These are phyloP conservation scores for Podospora pseudopauciseta DNA, from an alignment of 495 filamentous ascomycete genomes.

Conservation along the genomic window DNA sequence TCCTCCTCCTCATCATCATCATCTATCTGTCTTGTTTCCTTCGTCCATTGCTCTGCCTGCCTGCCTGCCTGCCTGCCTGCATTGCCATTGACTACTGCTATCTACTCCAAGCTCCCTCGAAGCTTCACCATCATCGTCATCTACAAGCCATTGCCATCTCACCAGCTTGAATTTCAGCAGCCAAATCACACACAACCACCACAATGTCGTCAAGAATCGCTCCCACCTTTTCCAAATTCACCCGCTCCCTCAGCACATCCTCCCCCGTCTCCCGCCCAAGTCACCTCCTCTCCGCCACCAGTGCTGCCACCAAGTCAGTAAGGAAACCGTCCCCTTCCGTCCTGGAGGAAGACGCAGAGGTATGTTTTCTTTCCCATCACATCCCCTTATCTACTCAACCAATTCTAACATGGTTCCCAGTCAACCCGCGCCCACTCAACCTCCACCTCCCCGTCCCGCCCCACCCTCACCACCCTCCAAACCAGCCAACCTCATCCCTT, in stretches of 20 bases:
- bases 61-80: too few species aligned
- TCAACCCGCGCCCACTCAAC: constrained; percentile 24
- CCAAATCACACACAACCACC: not conserved
- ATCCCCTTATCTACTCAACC: not conserved
- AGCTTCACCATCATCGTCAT: not conserved
- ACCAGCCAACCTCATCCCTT: constrained; percentile 23
- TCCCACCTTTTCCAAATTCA: constrained; percentile 42
- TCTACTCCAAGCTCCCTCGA: not conserved
- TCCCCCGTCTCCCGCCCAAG: constrained; percentile 34
- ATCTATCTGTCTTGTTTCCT: not conserved
- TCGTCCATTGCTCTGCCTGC: not conserved
- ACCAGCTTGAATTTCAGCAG: not conserved
- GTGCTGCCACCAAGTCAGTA: constrained; percentile 25
- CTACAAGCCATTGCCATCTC: not conserved
- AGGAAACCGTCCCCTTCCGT: constrained; percentile 23
- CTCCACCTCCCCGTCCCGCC: constrained; percentile 25
- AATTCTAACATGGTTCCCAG: not conserved
- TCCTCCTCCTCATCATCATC: not conserved
- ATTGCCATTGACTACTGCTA: not conserved
- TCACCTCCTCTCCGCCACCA: constrained; percentile 35
- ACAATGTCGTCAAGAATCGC: constrained; percentile 41
- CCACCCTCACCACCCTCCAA: constrained; percentile 24
- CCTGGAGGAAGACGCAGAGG: constrained; percentile 21
- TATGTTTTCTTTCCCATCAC: constrained; percentile 16
- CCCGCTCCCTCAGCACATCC: constrained; percentile 44